Base-by-base conservation (phyloP, 306 rosid species). In the Carpinus viminea region DNA sequence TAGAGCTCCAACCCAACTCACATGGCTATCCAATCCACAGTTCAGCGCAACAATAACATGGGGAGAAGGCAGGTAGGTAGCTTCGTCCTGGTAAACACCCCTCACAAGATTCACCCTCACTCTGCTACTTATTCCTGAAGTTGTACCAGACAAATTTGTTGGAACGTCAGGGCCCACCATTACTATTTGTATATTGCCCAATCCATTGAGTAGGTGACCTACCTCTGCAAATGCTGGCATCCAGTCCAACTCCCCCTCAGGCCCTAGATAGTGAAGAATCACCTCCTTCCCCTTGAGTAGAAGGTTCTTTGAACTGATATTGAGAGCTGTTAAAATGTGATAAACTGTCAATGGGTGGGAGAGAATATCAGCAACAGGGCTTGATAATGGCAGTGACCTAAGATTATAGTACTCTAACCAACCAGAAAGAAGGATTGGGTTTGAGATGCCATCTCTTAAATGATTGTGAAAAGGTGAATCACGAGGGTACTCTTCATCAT, bases 191-290 rank as follows among this genome's bases (percentile, higher is more conserved):
- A 87, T 81, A 61, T 84, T 87, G 17, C 93, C 93, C 56, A 83
- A 79, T 68, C 91, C 89, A 80, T 90, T 84, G 47, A 90, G 91
- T 61, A 86, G 79, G 70, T 90, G 91, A 28, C 91, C 89, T 24
- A 90, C 85, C 75, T 90, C 90, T 50, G 90, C 89, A 72, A 88
- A 86, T 71, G 91, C 85, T 15, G 89, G 85, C 87, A 90, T 80
- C 93, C 93, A 90, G 76, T 90, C 93, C 83, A 90, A 81, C 84
- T 90, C 93, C 0, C 89, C 91, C 81, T 90, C 89, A 70, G 90
- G 91, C 18, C 90, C 93, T 10, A 90, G 86, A 74, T 84, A 88
- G 85, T 90, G 93, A 74, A 90, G 69, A 77, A 90, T 79, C 72
- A 84, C 90, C 74, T 88, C 91, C 75, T 88, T 88, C 51, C 93